phyloP scores from a whole-genome alignment of 2,329 filamentous ascomycete species.

The Lachnellula cervina region DNA sequence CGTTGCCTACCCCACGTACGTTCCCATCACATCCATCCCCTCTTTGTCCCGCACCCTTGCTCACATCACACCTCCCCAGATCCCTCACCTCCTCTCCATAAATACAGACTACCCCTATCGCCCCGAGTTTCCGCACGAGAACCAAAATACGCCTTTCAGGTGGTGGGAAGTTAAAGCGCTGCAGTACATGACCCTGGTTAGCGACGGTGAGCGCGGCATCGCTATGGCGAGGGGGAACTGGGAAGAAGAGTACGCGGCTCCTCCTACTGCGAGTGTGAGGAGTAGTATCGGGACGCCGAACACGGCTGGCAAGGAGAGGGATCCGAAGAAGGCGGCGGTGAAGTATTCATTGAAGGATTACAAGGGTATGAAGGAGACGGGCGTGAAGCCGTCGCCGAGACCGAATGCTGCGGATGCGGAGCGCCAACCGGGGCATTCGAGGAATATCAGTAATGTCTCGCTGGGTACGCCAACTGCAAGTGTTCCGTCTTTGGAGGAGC shows the following conservation, averaged over 20 bases:
- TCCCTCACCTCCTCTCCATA: constrained; percentile 27
- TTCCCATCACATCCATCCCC: neutral
- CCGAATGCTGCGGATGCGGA: constrained; percentile 8
- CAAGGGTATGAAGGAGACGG: constrained; percentile 28
- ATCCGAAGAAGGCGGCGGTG: constrained; percentile 22
- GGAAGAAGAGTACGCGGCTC: constrained; percentile 24
- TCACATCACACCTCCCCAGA: constrained; percentile 16
- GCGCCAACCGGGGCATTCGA: constrained; percentile 13
- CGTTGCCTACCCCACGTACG: constrained; percentile 24
- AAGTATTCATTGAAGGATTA: constrained; percentile 32
- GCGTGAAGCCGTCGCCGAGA: constrained; percentile 22
- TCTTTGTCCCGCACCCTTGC: constrained; percentile 1
- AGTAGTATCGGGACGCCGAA: constrained; percentile 29
- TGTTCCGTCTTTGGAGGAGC: constrained; percentile 21
- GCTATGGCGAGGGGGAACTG: constrained; percentile 24
- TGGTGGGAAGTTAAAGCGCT: constrained; percentile 26
- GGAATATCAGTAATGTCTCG: constrained; percentile 17
- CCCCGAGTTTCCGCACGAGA: constrained; percentile 24
- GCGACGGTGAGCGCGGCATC: constrained; percentile 24
- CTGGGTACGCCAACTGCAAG: constrained; percentile 21
- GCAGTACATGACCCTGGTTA: constrained; percentile 31
- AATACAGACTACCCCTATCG: constrained; percentile 20
- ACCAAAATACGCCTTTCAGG: constrained; percentile 27
- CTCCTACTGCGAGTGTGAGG: constrained; percentile 20
- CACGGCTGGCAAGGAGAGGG: constrained; percentile 11